Evolutionary conservation across 139 green algal species (phyloP).

Genomic region (Marvania coccoides): DNA sequence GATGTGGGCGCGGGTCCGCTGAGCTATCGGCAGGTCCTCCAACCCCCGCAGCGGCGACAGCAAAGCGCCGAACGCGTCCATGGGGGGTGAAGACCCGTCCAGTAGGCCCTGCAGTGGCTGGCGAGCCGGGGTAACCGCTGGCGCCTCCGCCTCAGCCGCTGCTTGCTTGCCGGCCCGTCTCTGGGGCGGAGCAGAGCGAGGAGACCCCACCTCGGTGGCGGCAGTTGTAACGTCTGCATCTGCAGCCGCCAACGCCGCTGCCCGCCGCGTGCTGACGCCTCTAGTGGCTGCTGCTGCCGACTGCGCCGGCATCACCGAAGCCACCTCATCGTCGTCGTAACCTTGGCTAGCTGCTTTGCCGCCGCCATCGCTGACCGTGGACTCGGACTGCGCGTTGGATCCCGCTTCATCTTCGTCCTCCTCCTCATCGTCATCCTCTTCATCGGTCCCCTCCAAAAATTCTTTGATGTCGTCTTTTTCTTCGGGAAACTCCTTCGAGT

Average conservation of each 20-base stretch:
- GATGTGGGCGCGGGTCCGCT: constrained; percentile 13
- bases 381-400: not conserved
- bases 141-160: not conserved
- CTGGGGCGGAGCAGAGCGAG: no score
- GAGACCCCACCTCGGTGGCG: not conserved
- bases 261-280: not conserved
- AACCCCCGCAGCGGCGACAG: not conserved
- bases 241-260: not conserved
- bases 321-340: not conserved
- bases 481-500: constrained; percentile 9
- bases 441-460: not conserved
- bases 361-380: not conserved
- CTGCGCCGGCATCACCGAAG: not conserved
- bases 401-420: not conserved
- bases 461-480: constrained; percentile 2
- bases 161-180: not conserved
- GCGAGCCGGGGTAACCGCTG: not conserved
- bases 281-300: not conserved
- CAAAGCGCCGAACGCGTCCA: not conserved
- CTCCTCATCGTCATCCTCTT: not conserved
- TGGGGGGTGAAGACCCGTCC: not conserved
- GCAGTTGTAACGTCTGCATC: not conserved
- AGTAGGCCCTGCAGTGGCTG: no score
- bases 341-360: no score
- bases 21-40: not conserved